Evolutionary conservation across 2,329 filamentous ascomycete species (phyloP).

Genomic region (Fusarium xylarioides): DNA sequence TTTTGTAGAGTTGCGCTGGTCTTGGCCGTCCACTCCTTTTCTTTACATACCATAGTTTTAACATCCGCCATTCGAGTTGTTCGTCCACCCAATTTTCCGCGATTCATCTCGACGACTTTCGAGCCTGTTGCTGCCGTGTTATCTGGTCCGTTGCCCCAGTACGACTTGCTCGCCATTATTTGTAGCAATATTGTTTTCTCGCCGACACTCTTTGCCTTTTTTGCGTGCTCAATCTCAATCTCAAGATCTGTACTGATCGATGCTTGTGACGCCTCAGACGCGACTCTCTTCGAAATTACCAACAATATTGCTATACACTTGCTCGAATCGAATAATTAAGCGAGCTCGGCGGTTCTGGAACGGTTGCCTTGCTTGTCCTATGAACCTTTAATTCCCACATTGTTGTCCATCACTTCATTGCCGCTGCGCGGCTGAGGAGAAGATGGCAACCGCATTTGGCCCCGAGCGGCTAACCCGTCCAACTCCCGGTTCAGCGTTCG

Average conservation of each 20-base stretch:
- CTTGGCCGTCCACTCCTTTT: slow-evolving; percentile 68
- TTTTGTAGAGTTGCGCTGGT: slow-evolving; percentile 62
- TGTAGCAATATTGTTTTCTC: slow-evolving; percentile 11
- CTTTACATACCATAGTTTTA: slow-evolving; percentile 41
- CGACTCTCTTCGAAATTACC: slow-evolving; percentile 14
- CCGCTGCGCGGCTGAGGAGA: slow-evolving; percentile 59
- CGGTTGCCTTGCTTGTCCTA: slow-evolving; percentile 43
- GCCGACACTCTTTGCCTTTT: slow-evolving; percentile 14
- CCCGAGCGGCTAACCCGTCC: slow-evolving; percentile 48
- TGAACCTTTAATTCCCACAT: slow-evolving; percentile 50
- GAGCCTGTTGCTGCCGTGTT: slow-evolving; percentile 29
- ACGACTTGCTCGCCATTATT: slow-evolving; percentile 5
- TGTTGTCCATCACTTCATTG: slow-evolving; percentile 56
- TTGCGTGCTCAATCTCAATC: slow-evolving; percentile 3
- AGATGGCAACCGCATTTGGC: slow-evolving; percentile 54
- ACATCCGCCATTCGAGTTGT: slow-evolving; percentile 30
- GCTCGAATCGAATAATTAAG: slow-evolving; percentile 13
- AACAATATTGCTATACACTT: slow-evolving; percentile 1
- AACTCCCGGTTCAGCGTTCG: slow-evolving; percentile 39
- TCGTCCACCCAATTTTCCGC: slow-evolving; percentile 39
- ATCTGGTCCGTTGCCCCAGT: slow-evolving; percentile 37
- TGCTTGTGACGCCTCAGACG: slow-evolving; percentile 26
- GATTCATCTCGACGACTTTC: slow-evolving; percentile 33
- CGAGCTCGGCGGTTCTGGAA: slow-evolving; percentile 12
- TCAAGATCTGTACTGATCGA: slow-evolving; percentile 35